phyloP scores from a whole-genome alignment of 257 asterid genomes.

The Petunia secreta region DNA sequence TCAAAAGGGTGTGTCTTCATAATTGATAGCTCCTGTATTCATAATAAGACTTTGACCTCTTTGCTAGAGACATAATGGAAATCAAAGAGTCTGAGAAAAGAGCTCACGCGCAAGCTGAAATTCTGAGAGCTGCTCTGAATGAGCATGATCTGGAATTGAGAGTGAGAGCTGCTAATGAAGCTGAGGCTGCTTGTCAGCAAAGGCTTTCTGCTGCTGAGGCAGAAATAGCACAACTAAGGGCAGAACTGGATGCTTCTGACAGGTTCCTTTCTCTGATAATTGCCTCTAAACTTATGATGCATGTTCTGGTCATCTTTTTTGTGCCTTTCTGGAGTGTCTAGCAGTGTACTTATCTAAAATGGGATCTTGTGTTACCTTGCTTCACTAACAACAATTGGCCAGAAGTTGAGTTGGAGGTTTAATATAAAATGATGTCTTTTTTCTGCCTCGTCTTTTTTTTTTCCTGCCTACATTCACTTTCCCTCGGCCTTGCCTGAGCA shows the following conservation, averaged over 20 bases:
- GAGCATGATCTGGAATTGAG: conserved; percentile 91
- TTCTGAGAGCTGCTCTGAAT: conserved; percentile 72
- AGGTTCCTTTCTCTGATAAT: conserved; percentile 56
- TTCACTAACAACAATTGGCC: conserved; percentile 3
- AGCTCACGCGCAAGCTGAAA: conserved; percentile 77
- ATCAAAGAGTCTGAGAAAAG: conserved; percentile 78
- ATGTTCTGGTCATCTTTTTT: neutral
- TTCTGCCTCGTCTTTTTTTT: neutral
- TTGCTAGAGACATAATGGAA: conserved; percentile 65
- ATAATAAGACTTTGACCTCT: conserved; percentile 32
- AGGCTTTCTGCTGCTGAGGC: conserved; percentile 88
- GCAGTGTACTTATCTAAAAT: neutral
- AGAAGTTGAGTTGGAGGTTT: no score
- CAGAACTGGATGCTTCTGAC: conserved; percentile 83
- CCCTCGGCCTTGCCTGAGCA: no score
- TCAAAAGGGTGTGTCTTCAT: neutral
- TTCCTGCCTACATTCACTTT: no score
- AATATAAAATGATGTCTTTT: neutral
- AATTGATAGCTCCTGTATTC: conserved; percentile 30
- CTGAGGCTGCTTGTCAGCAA: conserved; percentile 88
- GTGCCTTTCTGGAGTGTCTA: conserved; percentile 14
- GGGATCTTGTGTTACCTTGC: neutral
- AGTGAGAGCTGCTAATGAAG: conserved; percentile 95
- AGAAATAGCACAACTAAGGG: conserved; percentile 76
- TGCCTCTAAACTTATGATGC: neutral